These are phyloP conservation scores for Fonsecaea erecta DNA, from an alignment of 2,329 filamentous ascomycete species.

Conservation along the genomic window DNA sequence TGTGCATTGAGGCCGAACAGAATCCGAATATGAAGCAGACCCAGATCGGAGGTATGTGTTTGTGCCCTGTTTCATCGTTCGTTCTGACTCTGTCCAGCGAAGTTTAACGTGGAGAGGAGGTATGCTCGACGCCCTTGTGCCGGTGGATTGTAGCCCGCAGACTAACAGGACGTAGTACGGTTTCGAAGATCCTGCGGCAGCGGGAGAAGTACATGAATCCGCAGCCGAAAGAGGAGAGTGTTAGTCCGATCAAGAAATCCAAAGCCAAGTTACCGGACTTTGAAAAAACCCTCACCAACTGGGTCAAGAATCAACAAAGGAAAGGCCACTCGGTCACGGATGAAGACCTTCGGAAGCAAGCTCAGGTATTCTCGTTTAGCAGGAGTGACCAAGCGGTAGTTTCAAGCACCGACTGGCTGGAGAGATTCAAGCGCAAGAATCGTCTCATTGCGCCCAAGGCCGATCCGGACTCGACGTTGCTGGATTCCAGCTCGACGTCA, in stretches of 20 bases:
- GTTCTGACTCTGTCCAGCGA: constrained; percentile 58
- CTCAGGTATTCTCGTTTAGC: constrained; percentile 36
- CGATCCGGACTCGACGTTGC: constrained; percentile 46
- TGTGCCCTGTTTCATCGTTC: constrained; percentile 9
- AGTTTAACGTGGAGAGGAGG: constrained; percentile 98
- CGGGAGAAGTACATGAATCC: constrained; percentile 91
- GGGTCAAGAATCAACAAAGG: constrained; percentile 79
- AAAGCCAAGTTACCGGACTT: constrained; percentile 91
- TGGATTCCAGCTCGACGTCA: constrained; percentile 58
- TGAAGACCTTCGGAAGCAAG: constrained; percentile 38
- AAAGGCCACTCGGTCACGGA: constrained; percentile 57
- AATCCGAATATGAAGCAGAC: constrained; percentile 92
- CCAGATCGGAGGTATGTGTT: constrained; percentile 79
- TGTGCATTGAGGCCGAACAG: constrained; percentile 93
- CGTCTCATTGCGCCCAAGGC: constrained; percentile 63
- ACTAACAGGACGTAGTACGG: constrained; percentile 67
- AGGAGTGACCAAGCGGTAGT: constrained; percentile 37
- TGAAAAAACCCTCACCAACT: constrained; percentile 85
- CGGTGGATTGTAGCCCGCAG: constrained; percentile 4
- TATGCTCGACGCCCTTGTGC: constrained; percentile 51
- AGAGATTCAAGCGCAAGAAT: constrained; percentile 95
- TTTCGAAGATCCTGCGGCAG: constrained; percentile 95
- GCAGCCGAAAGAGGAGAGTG: constrained; percentile 64
- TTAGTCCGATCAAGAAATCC: constrained; percentile 77
- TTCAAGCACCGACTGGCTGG: constrained; percentile 77